phyloP scores from a whole-genome alignment of 2,329 filamentous ascomycete species.

The Fusarium graminum region DNA sequence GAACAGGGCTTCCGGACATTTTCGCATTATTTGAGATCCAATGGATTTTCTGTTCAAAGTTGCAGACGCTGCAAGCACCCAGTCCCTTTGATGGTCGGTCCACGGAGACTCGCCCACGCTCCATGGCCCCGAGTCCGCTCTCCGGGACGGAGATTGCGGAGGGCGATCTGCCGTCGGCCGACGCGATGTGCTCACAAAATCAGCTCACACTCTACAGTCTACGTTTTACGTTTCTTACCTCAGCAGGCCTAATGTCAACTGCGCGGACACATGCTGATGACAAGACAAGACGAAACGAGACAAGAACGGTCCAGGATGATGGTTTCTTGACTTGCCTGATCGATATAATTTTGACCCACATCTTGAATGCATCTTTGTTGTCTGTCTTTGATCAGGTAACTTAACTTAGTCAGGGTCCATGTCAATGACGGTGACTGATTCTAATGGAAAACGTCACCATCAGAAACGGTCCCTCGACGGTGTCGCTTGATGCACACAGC shows the following conservation, averaged over 20 bases:
- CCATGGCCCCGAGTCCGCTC: slow-evolving; percentile 19
- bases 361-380: slow-evolving; percentile 16
- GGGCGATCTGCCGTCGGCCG: slow-evolving; percentile 33
- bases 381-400: slow-evolving; percentile 7
- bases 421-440: slow-evolving; percentile 42
- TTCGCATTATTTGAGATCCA: slow-evolving; percentile 30
- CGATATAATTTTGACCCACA: slow-evolving; percentile 14
- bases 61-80: slow-evolving; percentile 15
- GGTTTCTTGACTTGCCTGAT: slow-evolving; percentile 3
- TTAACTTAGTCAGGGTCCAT: slow-evolving; percentile 6
- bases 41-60: slow-evolving; percentile 12
- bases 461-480: slow-evolving; percentile 36
- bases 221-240: slow-evolving; percentile 15
- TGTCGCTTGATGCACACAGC: slow-evolving; percentile 20
- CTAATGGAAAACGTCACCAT: slow-evolving; percentile 41
- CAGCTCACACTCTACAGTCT: neutral
- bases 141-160: slow-evolving; percentile 30
- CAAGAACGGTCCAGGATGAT: slow-evolving; percentile 18
- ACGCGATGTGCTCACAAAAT: slow-evolving; percentile 16
- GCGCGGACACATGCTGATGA: neutral
- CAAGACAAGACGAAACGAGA: slow-evolving; percentile 31
- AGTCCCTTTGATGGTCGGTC: slow-evolving; percentile 8
- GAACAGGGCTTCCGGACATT: slow-evolving; percentile 22
- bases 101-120: slow-evolving; percentile 19
- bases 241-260: slow-evolving; percentile 14